Evolutionary conservation across 163 green algal genomes (phyloP), one percentile per base, ranked within the genome.

Genomic region (Volvox carteri): DNA sequence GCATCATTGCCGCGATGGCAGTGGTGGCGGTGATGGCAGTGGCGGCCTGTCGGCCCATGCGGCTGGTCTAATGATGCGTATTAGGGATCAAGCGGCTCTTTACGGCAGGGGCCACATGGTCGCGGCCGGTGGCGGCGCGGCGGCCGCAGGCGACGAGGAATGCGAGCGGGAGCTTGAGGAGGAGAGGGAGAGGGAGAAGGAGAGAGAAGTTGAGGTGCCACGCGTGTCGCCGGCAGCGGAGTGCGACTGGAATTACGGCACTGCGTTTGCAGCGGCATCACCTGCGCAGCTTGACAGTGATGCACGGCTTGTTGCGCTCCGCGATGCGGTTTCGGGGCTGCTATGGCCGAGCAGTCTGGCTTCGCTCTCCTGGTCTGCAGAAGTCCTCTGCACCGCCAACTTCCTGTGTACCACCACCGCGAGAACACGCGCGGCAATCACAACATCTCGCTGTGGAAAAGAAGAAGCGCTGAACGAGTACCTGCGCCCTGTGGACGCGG

Each of bases 131-230:
- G 65, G 78, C 1, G n/a, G n/a, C n/a, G n/a, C n/a, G n/a, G n/a
- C n/a, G n/a, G 52, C 50, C 14, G 83, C 70, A 0, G 75, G 70
- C 14, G 89, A 90, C 11, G 91, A 95, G 88, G 91, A 94, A 78
- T 94, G 90, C 42, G 91, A 95, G 84, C 73, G 92, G 23, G 93
- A 95, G 91, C 72, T 94, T 46, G 85, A 95, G 88, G 50, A 88
- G 30, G 88, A 95, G 42, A 84, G 95, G 56, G 90, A 95, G 62
- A 56, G 93, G 75, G 91, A 95, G 74, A 28, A 92, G 70, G 93
- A 95, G 87, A 44, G 78, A 54, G 92, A 95, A 85, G 19, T 78
- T 50, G 33, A 95, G 78, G 67, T 93, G 75, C 23, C 88, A 0
- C 41, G 60, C 1, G 68, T 84, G 42, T 2, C 41, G 21, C 33